Evolutionary conservation across 2,329 filamentous ascomycete genomes (phyloP).

Genomic region (Aspergillus texensis): DNA sequence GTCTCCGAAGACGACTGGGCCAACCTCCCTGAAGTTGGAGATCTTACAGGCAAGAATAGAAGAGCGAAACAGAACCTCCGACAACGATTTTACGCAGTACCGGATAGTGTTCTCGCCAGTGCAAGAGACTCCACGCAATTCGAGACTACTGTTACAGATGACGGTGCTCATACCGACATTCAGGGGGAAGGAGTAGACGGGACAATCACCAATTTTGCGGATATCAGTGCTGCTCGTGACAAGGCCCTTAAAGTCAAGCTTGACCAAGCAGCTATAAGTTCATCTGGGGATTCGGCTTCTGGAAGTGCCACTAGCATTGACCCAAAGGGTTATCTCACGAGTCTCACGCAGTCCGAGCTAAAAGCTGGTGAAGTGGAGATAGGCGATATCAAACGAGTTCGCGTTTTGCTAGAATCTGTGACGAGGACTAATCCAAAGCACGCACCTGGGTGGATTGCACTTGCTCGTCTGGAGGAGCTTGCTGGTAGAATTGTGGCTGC

Average conservation of each 20-base stretch:
- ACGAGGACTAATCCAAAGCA: constrained; percentile 97
- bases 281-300: constrained; percentile 67
- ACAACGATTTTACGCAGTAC: constrained; percentile 91
- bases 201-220: constrained; percentile 96
- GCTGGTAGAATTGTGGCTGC: constrained; percentile 91
- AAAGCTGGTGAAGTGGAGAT: constrained; percentile 81
- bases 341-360: constrained; percentile 77
- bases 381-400: constrained; percentile 91
- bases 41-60: constrained; percentile 92
- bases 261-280: constrained; percentile 79
- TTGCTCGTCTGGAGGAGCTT: constrained; percentile 86
- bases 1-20: constrained; percentile 97
- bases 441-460: constrained; percentile 92
- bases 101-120: constrained; percentile 89
- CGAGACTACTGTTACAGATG: constrained; percentile 84
- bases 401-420: constrained; percentile 90
- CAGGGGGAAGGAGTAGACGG: constrained; percentile 64
- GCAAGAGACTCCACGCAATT: constrained; percentile 80
- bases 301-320: constrained; percentile 92
- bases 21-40: constrained; percentile 90
- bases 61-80: constrained; percentile 79
- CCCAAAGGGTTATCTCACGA: constrained; percentile 93
- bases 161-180: constrained; percentile 60
- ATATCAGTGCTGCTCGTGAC: constrained; percentile 93
- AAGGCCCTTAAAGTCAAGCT: constrained; percentile 94